Percentiles rank a stretch among this genome's conserved stretches.
Conservation (phyloP, 164 flowering plant genomes). For the Magnolia kwangsiensis region DNA sequence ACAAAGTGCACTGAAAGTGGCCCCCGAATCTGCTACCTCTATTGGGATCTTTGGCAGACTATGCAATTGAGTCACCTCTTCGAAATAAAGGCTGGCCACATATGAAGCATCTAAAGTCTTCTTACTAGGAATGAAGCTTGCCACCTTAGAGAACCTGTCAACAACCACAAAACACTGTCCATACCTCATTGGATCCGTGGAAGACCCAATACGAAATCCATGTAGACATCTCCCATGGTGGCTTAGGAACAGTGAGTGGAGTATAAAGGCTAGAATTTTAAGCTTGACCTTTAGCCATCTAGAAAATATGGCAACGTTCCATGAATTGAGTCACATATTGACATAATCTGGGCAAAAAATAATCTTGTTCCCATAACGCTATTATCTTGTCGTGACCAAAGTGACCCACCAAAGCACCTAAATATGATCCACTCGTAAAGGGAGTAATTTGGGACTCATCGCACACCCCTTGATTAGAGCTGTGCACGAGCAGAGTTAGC, state of each 20-base stretch:
- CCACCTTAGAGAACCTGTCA: neutral
- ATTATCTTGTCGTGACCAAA: neutral
- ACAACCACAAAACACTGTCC: neutral
- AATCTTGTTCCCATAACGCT: neutral
- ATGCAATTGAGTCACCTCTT: neutral
- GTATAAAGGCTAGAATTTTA: neutral
- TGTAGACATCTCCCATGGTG: neutral
- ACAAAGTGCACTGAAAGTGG: neutral
- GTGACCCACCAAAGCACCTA: neutral
- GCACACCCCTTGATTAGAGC: neutral
- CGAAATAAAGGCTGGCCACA: neutral
- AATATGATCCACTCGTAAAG: neutral
- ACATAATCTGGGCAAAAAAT: neutral
- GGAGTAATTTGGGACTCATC: neutral
- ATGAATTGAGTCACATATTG: neutral
- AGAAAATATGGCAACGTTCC: neutral
- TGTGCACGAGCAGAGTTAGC: too few relatives aligned
- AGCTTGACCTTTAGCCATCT: neutral
- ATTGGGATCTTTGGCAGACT: neutral
- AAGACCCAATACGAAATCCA: neutral
- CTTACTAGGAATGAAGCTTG: neutral
- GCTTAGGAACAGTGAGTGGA: slow-evolving; percentile 3
- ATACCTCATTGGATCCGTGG: neutral
- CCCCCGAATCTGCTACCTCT: neutral
- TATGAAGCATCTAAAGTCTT: neutral